Conservation (phyloP, 208 protist species). For the Leishmania amazonensis region DNA sequence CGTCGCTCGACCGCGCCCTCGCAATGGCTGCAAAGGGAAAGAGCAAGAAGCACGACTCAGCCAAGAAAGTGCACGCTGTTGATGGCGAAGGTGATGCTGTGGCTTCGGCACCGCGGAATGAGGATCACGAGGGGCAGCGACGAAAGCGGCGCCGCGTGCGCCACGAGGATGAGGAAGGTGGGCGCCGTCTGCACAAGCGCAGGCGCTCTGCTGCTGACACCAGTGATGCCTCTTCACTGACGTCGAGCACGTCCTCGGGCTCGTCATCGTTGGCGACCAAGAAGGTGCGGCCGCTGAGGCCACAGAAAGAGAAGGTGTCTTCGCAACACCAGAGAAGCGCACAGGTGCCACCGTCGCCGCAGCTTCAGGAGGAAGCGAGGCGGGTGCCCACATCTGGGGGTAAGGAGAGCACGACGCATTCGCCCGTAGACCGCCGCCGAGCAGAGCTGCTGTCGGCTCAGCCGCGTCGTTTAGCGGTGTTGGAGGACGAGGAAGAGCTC, state of each 20-base stretch:
- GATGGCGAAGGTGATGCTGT: background rate
- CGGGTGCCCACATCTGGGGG: background rate
- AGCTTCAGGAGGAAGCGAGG: background rate
- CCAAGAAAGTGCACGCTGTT: background rate
- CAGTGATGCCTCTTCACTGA: background rate
- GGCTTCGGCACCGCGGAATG: background rate
- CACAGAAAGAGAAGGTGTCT: background rate
- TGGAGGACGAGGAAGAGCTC: slow-evolving; percentile 12
- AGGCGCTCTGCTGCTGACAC: background rate
- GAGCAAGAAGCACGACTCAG: no score
- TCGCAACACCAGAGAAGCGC: background rate
- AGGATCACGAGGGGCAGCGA: background rate
- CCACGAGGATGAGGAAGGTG: slow-evolving; percentile 10
- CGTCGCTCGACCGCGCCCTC: slow-evolving; percentile 13
- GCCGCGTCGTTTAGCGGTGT: background rate
- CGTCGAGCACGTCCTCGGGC: background rate
- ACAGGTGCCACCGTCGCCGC: background rate
- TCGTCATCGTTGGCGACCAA: background rate
- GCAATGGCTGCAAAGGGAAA: background rate
- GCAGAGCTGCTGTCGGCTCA: background rate
- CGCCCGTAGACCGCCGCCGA: background rate
- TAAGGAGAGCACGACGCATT: background rate
- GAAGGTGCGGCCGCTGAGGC: background rate
- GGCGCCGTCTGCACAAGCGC: background rate
- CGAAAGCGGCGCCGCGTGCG: background rate